Evolutionary conservation across 2,329 filamentous ascomycete species (phyloP), one percentile per base, ranked within the genome.

Genomic region (Phaeosphaeria sp.): DNA sequence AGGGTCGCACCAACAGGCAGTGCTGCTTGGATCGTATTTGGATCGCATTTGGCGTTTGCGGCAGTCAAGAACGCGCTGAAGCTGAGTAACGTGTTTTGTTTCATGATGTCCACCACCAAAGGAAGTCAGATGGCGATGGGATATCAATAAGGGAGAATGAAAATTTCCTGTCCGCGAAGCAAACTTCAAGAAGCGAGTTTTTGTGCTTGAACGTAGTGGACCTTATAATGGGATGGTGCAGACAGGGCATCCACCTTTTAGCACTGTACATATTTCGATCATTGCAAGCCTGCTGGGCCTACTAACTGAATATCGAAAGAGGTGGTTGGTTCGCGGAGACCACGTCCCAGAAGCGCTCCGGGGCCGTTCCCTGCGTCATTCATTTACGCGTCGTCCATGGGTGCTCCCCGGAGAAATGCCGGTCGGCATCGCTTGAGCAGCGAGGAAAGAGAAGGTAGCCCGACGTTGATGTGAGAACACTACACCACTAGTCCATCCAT

Each of bases 1-100:
- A 80, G 72, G 18, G 64, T 73, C 11, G 77, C 75, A 54, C 72
- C 73, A 4, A 62, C 52, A 0, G 78, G 72, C 6, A 80, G 59
- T 23, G 72, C 60, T 25, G 67, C 56, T 36, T 75, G 69, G 25
- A 80, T 74, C 4, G 72, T 70, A 30, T 66, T 62, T 7, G 66
- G 56, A 4, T 74, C 69, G 58, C 78, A 80, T 6, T 76, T 54
- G 9, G 68, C 71, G 17, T 59, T 60, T 20, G 60, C 65, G 41
- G 53, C 59, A 44, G 60, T 64, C 21, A 63, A 11, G 50, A 74
- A 56, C 46, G 59, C 64, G 36, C 55, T 60, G 46, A 56, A 60
- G n/a, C 59, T 47, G 10, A 71, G 18, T 7, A 70, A 23, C 1
- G 59, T 36, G 42, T 55, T 18, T 52, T 53, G 55, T 22, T 58